Evolutionary conservation across 768 basidiomycete species (phyloP).

Genomic region (Naematelia encephala): DNA sequence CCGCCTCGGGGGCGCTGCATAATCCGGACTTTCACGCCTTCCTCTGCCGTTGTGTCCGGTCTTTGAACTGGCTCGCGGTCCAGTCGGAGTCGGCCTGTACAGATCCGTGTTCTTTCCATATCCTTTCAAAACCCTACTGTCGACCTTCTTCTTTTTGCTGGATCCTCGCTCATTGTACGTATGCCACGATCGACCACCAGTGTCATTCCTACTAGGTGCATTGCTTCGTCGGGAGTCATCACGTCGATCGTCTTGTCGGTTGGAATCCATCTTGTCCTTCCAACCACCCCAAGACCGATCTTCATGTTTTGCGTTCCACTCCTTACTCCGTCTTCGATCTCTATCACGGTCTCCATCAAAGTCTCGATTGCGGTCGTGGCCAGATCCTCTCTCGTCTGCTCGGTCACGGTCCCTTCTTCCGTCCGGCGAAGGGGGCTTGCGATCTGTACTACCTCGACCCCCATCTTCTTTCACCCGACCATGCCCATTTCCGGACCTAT

Average conservation of each 20-base stretch:
- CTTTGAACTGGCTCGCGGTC: background rate
- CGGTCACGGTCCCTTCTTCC: conserved; percentile 12
- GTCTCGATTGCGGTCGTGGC: background rate
- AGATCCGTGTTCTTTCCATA: background rate
- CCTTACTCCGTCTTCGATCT: conserved; percentile 10
- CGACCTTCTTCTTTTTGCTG: background rate
- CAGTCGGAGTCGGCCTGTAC: background rate
- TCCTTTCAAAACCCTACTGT: background rate
- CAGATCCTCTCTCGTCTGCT: conserved; percentile 4
- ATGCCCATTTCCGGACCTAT: background rate
- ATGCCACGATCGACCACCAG: background rate
- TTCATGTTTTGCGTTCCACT: conserved; percentile 4
- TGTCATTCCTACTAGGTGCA: background rate
- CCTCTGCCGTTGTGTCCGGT: background rate
- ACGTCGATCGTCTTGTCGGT: background rate
- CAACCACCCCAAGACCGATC: conserved; percentile 20
- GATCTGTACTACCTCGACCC: background rate
- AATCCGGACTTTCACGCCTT: conserved; percentile 8
- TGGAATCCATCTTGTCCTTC: conserved; percentile 15
- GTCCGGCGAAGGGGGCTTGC: background rate
- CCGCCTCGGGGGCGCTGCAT: background rate
- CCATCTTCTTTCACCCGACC: background rate
- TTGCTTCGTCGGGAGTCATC: background rate
- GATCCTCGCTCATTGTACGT: background rate
- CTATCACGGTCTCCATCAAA: conserved; percentile 7